Base-by-base conservation (phyloP, 345 rosid genomes). In the Bruguiera gymnorhiza region DNA sequence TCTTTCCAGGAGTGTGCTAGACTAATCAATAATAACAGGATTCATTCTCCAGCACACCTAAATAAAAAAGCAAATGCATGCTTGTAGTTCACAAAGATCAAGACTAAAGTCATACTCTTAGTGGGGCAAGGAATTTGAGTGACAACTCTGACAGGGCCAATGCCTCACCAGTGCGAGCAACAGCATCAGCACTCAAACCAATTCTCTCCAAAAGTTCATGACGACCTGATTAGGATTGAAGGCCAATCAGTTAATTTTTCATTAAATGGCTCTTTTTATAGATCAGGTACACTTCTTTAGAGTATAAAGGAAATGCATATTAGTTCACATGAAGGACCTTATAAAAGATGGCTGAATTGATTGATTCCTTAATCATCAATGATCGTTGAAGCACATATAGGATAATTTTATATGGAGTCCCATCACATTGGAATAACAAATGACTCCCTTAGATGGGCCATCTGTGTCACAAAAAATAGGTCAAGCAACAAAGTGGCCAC, bases 171-270 rank as follows among this genome's bases (percentile, higher is more conserved):
- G 82, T 76, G 54, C 93, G 88, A 18, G 97, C 94, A 71, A 91
- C 87, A 43, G 74, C 86, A 65, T 93, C 93, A 69, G 90, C 84
- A 79, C 76, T 78, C 56, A 89, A 36, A 57, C 96, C 97, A 27
- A 88, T 82, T 65, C 73, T 83, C 67, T 94, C 96, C 21, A 94
- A 39, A 65, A 88, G 80, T 78, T 89, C 98, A 61, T 88, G 96
- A 63, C 97, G 87, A 75, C 86, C 98, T 91, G 74, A 51, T 59
- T 54, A 68, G 67, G 43, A 75, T 55, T 36, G 10, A 68, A 46
- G 24, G 16, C 60, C 34, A 23, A 43, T 13, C 50, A 13, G 15
- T 43, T 15, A 43, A 2, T 43, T 43, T 43, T 43, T 43, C 15
- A 43, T 43, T 2, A 13, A 34, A 31, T 13, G 48, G 19, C 13